A percentile compares a stretch with the other conserved stretches of the same genome.
Conservation (phyloP, 805 yeast genomes). For the Yamadazyma endophytica region DNA sequence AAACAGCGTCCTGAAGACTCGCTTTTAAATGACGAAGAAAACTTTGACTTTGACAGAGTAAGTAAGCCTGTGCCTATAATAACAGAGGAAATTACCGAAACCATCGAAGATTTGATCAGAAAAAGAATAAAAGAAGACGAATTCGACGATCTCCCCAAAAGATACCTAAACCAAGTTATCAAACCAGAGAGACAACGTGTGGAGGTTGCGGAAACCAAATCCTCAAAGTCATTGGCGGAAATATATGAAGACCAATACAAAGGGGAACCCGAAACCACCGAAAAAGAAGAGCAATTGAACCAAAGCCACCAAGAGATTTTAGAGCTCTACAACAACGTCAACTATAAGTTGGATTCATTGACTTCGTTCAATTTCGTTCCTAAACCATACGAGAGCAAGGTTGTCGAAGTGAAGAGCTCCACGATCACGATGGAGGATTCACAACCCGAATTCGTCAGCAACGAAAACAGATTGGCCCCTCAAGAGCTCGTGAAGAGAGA, state of each 20-base stretch:
- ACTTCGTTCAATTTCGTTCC: slow-evolving; percentile 96
- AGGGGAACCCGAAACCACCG: slow-evolving; percentile 36
- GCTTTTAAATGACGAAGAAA: slow-evolving; percentile 62
- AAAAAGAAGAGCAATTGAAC: slow-evolving; percentile 58
- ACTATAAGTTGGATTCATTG: slow-evolving; percentile 76
- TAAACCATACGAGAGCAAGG: slow-evolving; percentile 70
- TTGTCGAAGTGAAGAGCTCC: slow-evolving; percentile 77
- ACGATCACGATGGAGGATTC: slow-evolving; percentile 94
- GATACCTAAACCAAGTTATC: slow-evolving; percentile 63
- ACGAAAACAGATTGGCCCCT: slow-evolving; percentile 80
- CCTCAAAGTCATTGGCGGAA: slow-evolving; percentile 85
- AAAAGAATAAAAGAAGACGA: slow-evolving; percentile 70
- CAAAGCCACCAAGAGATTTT: slow-evolving; percentile 76
- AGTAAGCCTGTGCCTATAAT: slow-evolving; percentile 95
- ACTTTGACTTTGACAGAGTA: slow-evolving; percentile 84
- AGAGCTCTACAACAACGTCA: slow-evolving; percentile 56
- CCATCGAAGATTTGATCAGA: slow-evolving; percentile 83
- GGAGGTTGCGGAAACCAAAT: slow-evolving; percentile 79
- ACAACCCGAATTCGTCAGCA: slow-evolving; percentile 80
- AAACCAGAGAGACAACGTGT: slow-evolving; percentile 43
- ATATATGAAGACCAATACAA: slow-evolving; percentile 82
- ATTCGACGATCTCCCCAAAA: slow-evolving; percentile 80
- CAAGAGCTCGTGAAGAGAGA: slow-evolving; percentile 77
- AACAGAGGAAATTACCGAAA: slow-evolving; percentile 82
- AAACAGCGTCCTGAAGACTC: slow-evolving; percentile 83